Conservation (phyloP, 345 rosid species). For the Psidium friedrichsthalianum region DNA sequence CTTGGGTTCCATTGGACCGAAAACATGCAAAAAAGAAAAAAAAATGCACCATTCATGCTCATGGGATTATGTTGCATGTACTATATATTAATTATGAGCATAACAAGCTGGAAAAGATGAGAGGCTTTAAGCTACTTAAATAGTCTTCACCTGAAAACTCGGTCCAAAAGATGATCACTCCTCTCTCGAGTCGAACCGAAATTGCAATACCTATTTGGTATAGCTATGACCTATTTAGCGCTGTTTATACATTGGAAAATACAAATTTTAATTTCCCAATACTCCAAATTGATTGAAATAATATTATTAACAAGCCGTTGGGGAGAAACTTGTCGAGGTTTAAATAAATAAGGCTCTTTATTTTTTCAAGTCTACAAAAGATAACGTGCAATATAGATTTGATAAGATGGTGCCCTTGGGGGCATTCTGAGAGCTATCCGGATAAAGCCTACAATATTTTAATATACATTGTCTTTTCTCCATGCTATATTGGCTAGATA, state of each 20-base stretch:
- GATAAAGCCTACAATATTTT: too few relatives aligned
- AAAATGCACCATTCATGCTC: too few relatives aligned
- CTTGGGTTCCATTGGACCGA: too few relatives aligned
- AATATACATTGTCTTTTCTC: too few relatives aligned
- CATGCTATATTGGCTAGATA: too few relatives aligned
- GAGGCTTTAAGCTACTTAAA: not conserved
- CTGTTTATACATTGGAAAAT: rapidly evolving
- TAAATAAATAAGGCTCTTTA: not conserved
- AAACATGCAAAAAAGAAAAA: too few relatives aligned
- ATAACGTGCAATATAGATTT: not conserved
- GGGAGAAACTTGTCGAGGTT: not conserved
- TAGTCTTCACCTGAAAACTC: not conserved
- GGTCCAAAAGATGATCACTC: too few relatives aligned
- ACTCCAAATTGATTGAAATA: not conserved
- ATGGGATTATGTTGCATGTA: too few relatives aligned
- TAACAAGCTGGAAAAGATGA: not conserved
- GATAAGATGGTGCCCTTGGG: not conserved
- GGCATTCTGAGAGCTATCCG: too few relatives aligned
- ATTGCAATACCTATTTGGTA: not conserved
- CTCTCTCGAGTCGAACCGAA: not conserved
- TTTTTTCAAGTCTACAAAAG: not conserved
- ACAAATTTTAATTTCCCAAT: not conserved
- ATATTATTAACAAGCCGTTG: not conserved
- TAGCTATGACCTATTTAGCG: not conserved
- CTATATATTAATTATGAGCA: too few relatives aligned